Evolutionary conservation across 2,329 filamentous ascomycete species (phyloP), one percentile per base, ranked within the genome.

Genomic region (Arthroderma sp.): DNA sequence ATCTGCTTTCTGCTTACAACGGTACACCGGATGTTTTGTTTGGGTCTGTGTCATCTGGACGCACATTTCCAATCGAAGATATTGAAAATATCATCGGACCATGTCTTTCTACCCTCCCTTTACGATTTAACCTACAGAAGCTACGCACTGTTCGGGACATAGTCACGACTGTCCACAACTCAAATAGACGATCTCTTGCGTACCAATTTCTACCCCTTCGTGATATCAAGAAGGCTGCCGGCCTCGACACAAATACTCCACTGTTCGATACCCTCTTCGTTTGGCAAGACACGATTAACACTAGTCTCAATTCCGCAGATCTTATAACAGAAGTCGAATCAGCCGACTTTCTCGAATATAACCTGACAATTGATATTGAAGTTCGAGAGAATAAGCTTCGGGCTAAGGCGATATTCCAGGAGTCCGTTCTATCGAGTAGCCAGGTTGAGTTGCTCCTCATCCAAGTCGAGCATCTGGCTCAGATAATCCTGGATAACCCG

Each of bases 261-360:
- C 62, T 94, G 0, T 94, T 89, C 53, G 84, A 94, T 52, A 73
- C 80, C 0, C 66, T 94, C 0, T 81, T 94, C 54, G 80, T 88
- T 0, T 95, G 88, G 70, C 88, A 95, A 54, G 82, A 94, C 56
- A 63, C 53, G 11, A 51, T 61, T 1, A 59, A 61, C 10, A 44
- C 15, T 27, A 29, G 4, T 7, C 37, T 67, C 29, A 49, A 51
- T 2, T 51, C 57, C n/a, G 50, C 56, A 3, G 56, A 65, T 54
- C 53, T 54, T 50, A 66, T 89, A 0, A 60, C 56, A 6, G 69
- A 86, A 44, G 58, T 75, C 0, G 70, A 73, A 28, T 78, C 82
- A 43, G 61, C 72, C 4, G 88, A 95, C 57, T 75, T 76, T 22
- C 67, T 91, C 5, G 87, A 94, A 57, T 87, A 85, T 36, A 78